These are phyloP conservation scores for Nicotiana undulata DNA, from an alignment of 257 asterid species.

Conservation along the genomic window DNA sequence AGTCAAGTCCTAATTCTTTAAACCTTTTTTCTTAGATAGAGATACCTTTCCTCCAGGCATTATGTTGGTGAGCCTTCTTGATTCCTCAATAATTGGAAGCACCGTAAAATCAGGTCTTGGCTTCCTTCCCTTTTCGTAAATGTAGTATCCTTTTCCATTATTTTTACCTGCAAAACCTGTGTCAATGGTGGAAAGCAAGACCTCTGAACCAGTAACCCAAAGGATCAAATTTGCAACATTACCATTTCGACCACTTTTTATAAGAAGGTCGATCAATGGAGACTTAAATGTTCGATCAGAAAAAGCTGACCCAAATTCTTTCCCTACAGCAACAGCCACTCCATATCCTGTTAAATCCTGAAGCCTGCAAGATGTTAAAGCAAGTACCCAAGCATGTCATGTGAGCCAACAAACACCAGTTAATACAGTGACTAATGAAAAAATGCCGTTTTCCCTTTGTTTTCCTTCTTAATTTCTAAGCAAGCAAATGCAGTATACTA, in stretches of 20 bases:
- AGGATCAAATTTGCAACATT: constrained; percentile 8
- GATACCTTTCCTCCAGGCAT: constrained; percentile 95
- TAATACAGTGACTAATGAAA: too few relatives aligned
- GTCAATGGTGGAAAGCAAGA: constrained; percentile 3
- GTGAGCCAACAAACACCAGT: too few relatives aligned
- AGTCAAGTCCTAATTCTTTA: background rate
- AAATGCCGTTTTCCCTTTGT: too few relatives aligned
- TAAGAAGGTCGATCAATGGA: constrained; percentile 71
- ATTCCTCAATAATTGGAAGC: constrained; percentile 72
- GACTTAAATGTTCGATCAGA: constrained; percentile 63
- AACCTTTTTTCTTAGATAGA: background rate
- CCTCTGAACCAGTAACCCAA: background rate
- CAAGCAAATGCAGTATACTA: too few relatives aligned
- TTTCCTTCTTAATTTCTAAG: too few relatives aligned
- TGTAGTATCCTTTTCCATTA: constrained; percentile 86
- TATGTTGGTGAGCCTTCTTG: constrained; percentile 65
- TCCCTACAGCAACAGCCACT: constrained; percentile 64
- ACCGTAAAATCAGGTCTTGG: constrained; percentile 87
- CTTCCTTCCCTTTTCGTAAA: constrained; percentile 83
- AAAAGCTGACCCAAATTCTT: constrained; percentile 55
- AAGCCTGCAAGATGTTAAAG: constrained; percentile 48
- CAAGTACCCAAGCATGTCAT: too few relatives aligned
- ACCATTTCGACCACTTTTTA: constrained; percentile 86
- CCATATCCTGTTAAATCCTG: constrained; percentile 96
- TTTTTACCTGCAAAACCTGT: constrained; percentile 61